Percentiles rank a stretch among this genome's conserved stretches.
Conservation (phyloP, 2,329 filamentous ascomycete genomes). For the Neonectria neomacrospora region DNA sequence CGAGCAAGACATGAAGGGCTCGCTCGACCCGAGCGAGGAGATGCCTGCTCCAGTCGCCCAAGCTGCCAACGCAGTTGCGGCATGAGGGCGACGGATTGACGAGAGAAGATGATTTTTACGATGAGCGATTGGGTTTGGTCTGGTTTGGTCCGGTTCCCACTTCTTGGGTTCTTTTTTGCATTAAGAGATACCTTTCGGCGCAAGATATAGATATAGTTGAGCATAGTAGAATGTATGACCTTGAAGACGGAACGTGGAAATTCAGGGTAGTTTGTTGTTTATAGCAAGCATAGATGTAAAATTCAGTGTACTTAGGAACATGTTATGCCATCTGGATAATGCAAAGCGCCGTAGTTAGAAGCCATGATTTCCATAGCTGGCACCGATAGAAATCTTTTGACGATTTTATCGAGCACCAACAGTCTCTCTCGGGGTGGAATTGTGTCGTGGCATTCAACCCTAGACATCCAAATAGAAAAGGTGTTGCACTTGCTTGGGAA, state of each 20-base stretch:
- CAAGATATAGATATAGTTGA: constrained; percentile 4
- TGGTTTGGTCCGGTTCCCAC: constrained; percentile 1
- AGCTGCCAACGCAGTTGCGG: constrained; percentile 33
- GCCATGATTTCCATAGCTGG: too few species aligned
- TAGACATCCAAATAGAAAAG: too few species aligned
- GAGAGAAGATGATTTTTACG: constrained; percentile 28
- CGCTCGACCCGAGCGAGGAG: constrained; percentile 50
- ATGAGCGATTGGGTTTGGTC: constrained; percentile 32
- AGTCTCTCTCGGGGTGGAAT: too few species aligned
- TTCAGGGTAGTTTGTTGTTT: not conserved
- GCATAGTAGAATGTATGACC: not conserved
- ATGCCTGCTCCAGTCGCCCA: constrained; percentile 15
- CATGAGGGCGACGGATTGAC: constrained; percentile 18
- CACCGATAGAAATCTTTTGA: too few species aligned
- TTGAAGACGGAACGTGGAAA: not conserved
- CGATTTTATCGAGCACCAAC: too few species aligned
- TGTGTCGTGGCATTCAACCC: too few species aligned
- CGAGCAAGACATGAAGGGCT: constrained; percentile 50
- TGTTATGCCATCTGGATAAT: not conserved
- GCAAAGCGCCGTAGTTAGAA: too few species aligned
- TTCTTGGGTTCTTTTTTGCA: constrained; percentile 31
- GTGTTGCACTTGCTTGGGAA: too few species aligned
- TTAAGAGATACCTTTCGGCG: constrained; percentile 6
- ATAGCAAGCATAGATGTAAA: not conserved
- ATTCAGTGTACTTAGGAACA: not conserved